Conservation (phyloP, 352 stramenopile genomes). For the Pythium coloratum region DNA sequence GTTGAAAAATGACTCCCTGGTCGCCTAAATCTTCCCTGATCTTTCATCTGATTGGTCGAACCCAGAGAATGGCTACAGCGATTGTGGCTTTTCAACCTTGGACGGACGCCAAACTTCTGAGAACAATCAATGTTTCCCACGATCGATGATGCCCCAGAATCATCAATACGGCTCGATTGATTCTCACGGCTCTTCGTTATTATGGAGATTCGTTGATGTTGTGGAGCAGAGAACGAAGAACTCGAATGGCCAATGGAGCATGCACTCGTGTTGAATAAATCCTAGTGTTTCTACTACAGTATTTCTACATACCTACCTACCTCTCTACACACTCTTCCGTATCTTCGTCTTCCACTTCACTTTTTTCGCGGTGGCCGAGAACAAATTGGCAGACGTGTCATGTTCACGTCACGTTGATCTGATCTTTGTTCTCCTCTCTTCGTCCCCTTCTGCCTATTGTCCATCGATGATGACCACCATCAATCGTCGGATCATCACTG, state of each 20-base stretch:
- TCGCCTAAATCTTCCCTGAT: neutral
- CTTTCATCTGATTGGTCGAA: slow-evolving; percentile 14
- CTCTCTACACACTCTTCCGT: neutral
- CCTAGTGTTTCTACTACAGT: neutral
- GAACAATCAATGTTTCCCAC: neutral
- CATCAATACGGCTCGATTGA: too few relatives aligned
- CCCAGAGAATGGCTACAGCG: slow-evolving; percentile 20
- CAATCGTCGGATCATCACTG: neutral
- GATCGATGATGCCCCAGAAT: too few relatives aligned
- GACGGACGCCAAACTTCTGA: too few relatives aligned
- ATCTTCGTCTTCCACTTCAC: neutral
- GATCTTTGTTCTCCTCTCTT: neutral
- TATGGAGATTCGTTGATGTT: neutral
- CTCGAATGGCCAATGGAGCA: neutral
- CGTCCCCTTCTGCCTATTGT: neutral
- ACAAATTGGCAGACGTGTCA: neutral
- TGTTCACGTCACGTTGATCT: neutral
- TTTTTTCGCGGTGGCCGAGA: neutral
- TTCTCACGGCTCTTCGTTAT: too few relatives aligned
- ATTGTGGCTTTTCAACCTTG: neutral
- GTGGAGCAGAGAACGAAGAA: neutral
- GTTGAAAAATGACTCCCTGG: slow-evolving; percentile 20
- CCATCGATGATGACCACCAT: neutral
- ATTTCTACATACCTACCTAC: neutral
- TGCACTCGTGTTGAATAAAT: neutral